Percentiles rank a stretch among this genome's conserved stretches.
Conservation (phyloP, 140 eudicot species). For the Bidens hawaiensis region DNA sequence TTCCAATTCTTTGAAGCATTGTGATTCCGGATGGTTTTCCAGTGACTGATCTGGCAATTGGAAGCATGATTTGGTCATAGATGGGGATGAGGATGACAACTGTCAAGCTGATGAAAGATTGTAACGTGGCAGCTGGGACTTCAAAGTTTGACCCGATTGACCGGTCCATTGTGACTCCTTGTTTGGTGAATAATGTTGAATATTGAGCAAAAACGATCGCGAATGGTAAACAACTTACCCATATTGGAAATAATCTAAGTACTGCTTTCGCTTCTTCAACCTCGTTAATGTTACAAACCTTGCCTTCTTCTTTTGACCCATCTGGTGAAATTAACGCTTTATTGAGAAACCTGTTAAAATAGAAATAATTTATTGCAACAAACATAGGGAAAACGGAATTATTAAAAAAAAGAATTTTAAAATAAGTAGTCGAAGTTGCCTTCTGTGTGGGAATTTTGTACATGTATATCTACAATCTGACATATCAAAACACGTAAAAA, state of each 20-base stretch:
- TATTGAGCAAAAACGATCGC: constrained; percentile 40
- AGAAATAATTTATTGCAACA: neutral
- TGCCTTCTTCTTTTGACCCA: constrained; percentile 35
- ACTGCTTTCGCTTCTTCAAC: constrained; percentile 41
- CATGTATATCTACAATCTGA: no score
- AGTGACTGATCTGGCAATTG: constrained; percentile 28
- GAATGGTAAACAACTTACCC: constrained; percentile 35
- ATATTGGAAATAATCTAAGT: constrained; percentile 35
- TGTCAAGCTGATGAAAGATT: constrained; percentile 36
- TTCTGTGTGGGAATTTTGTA: no score
- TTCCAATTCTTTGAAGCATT: constrained; percentile 44
- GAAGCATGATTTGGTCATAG: constrained; percentile 35
- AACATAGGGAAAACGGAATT: neutral
- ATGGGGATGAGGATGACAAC: constrained; percentile 40
- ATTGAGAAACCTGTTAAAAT: constrained; percentile 30
- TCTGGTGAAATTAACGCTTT: constrained; percentile 38
- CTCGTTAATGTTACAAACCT: constrained; percentile 27
- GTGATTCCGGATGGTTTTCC: constrained; percentile 36
- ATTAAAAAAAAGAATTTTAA: neutral
- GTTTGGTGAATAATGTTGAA: constrained; percentile 46
- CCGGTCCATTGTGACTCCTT: constrained; percentile 52
- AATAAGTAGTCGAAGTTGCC: no score
- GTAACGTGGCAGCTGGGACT: constrained; percentile 44
- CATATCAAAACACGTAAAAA: no score
- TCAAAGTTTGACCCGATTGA: constrained; percentile 35